Percentiles rank a stretch among this genome's conserved stretches.
These are phyloP conservation scores for Rhododendron molle DNA, from an alignment of 148 eudicot genomes.

Conservation along the genomic window DNA sequence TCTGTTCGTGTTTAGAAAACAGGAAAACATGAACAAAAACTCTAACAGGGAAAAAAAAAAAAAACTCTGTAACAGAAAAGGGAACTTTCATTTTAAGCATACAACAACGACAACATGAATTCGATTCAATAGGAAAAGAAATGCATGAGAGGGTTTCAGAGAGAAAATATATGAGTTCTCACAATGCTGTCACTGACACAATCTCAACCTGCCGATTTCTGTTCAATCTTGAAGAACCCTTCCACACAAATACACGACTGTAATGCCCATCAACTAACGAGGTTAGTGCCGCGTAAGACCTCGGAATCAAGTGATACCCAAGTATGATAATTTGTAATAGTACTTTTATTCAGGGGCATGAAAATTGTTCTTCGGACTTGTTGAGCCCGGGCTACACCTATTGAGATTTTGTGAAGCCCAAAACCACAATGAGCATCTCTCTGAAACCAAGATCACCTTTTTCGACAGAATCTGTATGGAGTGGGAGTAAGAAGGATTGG, in stretches of 20 bases:
- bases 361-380: neutral
- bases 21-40: neutral
- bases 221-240: no score
- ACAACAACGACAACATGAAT: neutral
- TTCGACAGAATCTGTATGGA: slow-evolving; percentile 24
- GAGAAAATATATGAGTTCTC: neutral
- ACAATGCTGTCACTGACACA: neutral
- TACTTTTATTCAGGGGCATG: neutral
- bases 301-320: no score
- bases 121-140: neutral
- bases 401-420: neutral
- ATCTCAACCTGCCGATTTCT: no score
- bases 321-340: no score
- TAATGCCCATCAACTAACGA: no score
- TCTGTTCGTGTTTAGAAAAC: neutral
- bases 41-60: neutral
- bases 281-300: no score
- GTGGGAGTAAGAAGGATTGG: slow-evolving; percentile 76
- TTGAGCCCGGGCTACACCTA: neutral
- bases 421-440: neutral
- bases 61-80: neutral
- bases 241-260: no score
- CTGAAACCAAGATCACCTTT: neutral
- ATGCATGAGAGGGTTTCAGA: neutral
- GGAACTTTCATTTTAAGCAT: neutral